A percentile compares a stretch with the other conserved stretches of the same genome.
phyloP scores from a whole-genome alignment of 78 protist species.

The Polysphondylium violaceum region DNA sequence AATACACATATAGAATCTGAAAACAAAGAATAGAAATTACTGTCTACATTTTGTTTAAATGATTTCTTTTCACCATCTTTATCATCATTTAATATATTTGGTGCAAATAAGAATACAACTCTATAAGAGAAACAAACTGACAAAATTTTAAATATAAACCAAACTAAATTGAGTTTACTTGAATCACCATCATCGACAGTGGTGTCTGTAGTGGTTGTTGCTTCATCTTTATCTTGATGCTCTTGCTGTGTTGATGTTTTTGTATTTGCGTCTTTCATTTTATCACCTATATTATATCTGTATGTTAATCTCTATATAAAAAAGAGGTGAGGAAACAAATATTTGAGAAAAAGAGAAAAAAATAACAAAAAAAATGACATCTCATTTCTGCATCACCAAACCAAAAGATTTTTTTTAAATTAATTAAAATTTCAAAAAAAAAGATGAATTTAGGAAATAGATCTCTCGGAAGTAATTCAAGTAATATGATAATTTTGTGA shows the following conservation, averaged over 20 bases:
- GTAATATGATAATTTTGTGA: too few species aligned
- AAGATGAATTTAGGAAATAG: too few species aligned
- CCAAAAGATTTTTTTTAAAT: too few species aligned
- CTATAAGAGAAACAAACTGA: slow-evolving; percentile 23
- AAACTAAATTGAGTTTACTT: slow-evolving; percentile 2
- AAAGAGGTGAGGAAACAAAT: too few species aligned
- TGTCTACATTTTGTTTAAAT: slow-evolving; percentile 48
- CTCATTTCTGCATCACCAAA: too few species aligned
- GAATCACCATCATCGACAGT: not conserved
- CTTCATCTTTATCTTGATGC: not conserved
- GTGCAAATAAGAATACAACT: not conserved
- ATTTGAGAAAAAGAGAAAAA: too few species aligned
- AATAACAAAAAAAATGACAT: too few species aligned
- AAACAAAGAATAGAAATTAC: not conserved
- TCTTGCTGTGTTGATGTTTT: not conserved
- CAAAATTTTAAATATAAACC: slow-evolving; percentile 1
- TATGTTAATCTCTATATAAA: too few species aligned
- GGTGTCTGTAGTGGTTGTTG: not conserved
- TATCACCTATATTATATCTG: not conserved
- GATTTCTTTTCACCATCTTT: not conserved
- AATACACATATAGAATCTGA: slow-evolving; percentile 11
- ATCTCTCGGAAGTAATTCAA: too few species aligned
- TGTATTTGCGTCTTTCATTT: not conserved
- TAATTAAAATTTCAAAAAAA: too few species aligned
- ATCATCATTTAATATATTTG: not conserved